Evolutionary conservation across 768 basidiomycete species (phyloP).

Genomic region (Kwoniella pini): DNA sequence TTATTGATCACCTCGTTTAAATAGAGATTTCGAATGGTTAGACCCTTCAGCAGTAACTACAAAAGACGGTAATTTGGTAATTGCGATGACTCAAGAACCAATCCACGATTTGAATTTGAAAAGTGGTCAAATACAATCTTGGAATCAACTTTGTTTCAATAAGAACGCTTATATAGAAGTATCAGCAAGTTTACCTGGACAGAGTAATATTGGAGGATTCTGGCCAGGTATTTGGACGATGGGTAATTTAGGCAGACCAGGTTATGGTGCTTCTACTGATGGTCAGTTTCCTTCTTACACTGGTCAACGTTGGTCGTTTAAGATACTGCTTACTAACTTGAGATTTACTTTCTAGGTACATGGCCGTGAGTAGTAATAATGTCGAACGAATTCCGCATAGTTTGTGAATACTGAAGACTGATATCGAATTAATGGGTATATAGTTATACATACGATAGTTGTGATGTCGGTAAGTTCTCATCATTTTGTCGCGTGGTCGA

Average conservation of each 20-base stretch:
- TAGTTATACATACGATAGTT: conserved; percentile 49
- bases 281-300: conserved; percentile 59
- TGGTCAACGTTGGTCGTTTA: neutral
- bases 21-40: conserved; percentile 73
- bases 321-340: neutral
- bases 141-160: conserved; percentile 92
- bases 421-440: conserved; percentile 60
- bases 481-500: no score
- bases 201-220: conserved; percentile 50
- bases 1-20: no score
- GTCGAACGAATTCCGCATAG: no score
- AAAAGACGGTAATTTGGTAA: conserved; percentile 68
- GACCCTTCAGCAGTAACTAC: conserved; percentile 74
- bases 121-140: conserved; percentile 53
- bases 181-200: conserved; percentile 56
- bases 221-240: conserved; percentile 65
- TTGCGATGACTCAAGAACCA: conserved; percentile 67
- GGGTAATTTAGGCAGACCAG: conserved; percentile 80
- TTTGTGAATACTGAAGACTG: neutral
- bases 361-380: conserved; percentile 48
- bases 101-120: conserved; percentile 72
- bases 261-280: conserved; percentile 82
- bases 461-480: conserved; percentile 60
- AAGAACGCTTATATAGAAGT: conserved; percentile 74
- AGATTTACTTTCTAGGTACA: conserved; percentile 1